Percentiles rank a stretch among this genome's conserved stretches.
These are phyloP conservation scores for Cordyceps pruinosa DNA, from an alignment of 2,329 filamentous ascomycete genomes.

Conservation along the genomic window DNA sequence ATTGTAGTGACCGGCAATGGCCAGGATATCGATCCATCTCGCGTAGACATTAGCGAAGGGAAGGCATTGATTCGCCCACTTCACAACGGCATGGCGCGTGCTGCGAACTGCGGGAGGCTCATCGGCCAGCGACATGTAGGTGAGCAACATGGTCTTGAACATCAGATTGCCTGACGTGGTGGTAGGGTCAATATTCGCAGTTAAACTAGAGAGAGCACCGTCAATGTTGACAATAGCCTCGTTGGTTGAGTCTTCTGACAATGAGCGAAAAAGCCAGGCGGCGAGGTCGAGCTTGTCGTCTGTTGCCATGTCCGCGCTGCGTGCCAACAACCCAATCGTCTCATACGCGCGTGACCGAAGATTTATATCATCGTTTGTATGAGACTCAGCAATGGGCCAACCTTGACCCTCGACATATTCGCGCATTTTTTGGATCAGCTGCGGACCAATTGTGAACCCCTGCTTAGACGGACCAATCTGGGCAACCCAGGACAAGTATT, in stretches of 20 bases:
- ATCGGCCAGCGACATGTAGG: constrained; percentile 55
- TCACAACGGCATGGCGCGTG: constrained; percentile 73
- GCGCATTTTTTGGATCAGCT: constrained; percentile 61
- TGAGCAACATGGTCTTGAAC: constrained; percentile 53
- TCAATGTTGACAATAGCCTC: constrained; percentile 83
- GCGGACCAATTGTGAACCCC: constrained; percentile 59
- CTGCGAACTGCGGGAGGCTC: constrained; percentile 54
- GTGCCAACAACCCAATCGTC: constrained; percentile 75
- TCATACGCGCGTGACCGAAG: constrained; percentile 82
- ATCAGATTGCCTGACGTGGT: constrained; percentile 22
- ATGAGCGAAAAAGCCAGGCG: constrained; percentile 73
- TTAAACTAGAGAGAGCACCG: constrained; percentile 73
- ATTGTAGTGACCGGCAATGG: constrained; percentile 57
- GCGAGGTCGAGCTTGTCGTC: constrained; percentile 49
- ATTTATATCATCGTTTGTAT: constrained; percentile 52
- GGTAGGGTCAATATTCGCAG: constrained; percentile 35
- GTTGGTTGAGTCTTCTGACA: constrained; percentile 70
- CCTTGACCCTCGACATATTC: constrained; percentile 73
- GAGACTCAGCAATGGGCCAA: constrained; percentile 64
- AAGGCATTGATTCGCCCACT: constrained; percentile 85
- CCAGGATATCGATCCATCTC: constrained; percentile 84
- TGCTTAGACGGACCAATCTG: constrained; percentile 55
- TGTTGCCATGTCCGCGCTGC: constrained; percentile 52
- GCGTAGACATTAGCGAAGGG: constrained; percentile 71
- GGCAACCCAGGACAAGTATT: constrained; percentile 81